Conservation (phyloP, 345 rosid genomes). For the Chamaenerion angustifolium region DNA sequence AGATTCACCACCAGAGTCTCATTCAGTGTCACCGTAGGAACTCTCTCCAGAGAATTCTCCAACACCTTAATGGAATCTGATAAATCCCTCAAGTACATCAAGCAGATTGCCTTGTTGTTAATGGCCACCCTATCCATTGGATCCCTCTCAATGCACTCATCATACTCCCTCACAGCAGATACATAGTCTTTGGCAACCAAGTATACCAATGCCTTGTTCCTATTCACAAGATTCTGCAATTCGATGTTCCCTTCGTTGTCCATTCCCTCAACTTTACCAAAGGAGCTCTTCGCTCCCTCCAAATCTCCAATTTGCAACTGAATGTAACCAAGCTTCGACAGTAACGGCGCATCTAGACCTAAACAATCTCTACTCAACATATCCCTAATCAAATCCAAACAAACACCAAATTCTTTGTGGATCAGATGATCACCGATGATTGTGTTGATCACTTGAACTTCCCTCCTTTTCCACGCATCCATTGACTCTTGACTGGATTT, state of each 20-base stretch:
- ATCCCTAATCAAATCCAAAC: slow-evolving; percentile 49
- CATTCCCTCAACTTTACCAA: slow-evolving; percentile 40
- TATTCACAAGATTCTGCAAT: slow-evolving; percentile 58
- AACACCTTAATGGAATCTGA: slow-evolving; percentile 76
- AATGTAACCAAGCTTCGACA: slow-evolving; percentile 72
- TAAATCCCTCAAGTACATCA: slow-evolving; percentile 87
- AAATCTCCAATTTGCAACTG: slow-evolving; percentile 91
- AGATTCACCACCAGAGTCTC: slow-evolving; percentile 83
- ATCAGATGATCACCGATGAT: slow-evolving; percentile 61
- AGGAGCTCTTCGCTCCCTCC: slow-evolving; percentile 57
- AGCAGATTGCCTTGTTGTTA: slow-evolving; percentile 75
- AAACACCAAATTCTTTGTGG: slow-evolving; percentile 51
- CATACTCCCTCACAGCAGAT: slow-evolving; percentile 82
- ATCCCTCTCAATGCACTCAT: slow-evolving; percentile 84
- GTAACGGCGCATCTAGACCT: slow-evolving; percentile 34
- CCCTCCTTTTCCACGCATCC: slow-evolving; percentile 54
- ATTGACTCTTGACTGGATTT: slow-evolving; percentile 20
- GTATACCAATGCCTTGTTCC: slow-evolving; percentile 77
- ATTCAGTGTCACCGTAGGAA: slow-evolving; percentile 69
- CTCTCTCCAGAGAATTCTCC: slow-evolving; percentile 80
- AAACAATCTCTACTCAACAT: slow-evolving; percentile 25
- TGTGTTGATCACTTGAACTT: slow-evolving; percentile 47
- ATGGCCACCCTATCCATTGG: slow-evolving; percentile 53
- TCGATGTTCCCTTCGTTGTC: slow-evolving; percentile 24
- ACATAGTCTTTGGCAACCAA: slow-evolving; percentile 88